These are phyloP conservation scores for Xerocomus potaroensis DNA, from an alignment of 768 basidiomycete genomes.

Conservation along the genomic window DNA sequence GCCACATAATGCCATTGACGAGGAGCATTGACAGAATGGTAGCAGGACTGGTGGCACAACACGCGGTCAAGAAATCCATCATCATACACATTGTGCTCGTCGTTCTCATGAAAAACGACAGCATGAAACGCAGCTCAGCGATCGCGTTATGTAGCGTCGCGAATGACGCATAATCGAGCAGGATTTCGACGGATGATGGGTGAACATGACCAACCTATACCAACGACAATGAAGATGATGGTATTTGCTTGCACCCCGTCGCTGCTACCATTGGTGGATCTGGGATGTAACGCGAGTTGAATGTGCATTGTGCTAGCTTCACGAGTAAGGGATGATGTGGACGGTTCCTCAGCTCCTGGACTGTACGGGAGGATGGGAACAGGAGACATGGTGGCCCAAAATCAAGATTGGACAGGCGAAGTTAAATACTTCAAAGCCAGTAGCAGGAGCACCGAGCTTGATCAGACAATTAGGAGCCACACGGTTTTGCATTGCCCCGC, in stretches of 20 bases:
- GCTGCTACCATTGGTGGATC: conserved; percentile 4
- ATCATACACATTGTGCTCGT: background rate
- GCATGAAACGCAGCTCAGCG: background rate
- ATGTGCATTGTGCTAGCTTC: conserved; percentile 1
- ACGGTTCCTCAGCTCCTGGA: background rate
- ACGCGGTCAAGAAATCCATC: background rate
- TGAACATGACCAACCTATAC: conserved; percentile 22
- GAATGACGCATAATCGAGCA: conserved; percentile 4
- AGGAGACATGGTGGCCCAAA: conserved; percentile 8
- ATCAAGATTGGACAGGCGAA: background rate
- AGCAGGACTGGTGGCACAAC: background rate
- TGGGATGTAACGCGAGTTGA: conserved; percentile 7
- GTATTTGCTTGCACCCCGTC: conserved; percentile 13
- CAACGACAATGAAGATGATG: conserved; percentile 21
- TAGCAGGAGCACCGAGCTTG: conserved; percentile 8
- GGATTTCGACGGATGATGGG: background rate
- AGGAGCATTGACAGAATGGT: background rate
- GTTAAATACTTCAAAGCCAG: conserved; percentile 16
- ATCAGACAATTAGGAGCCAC: conserved; percentile 10
- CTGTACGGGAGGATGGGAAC: conserved; percentile 2
- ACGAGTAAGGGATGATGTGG: background rate
- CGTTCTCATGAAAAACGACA: background rate
- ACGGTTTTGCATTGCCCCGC: conserved; percentile 15
- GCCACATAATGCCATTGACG: conserved; percentile 1
- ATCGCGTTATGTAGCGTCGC: background rate